Percentiles rank a stretch among this genome's conserved stretches.
Evolutionary conservation across 768 basidiomycete genomes (phyloP).

Genomic region (Tylopilus subfusipes): DNA sequence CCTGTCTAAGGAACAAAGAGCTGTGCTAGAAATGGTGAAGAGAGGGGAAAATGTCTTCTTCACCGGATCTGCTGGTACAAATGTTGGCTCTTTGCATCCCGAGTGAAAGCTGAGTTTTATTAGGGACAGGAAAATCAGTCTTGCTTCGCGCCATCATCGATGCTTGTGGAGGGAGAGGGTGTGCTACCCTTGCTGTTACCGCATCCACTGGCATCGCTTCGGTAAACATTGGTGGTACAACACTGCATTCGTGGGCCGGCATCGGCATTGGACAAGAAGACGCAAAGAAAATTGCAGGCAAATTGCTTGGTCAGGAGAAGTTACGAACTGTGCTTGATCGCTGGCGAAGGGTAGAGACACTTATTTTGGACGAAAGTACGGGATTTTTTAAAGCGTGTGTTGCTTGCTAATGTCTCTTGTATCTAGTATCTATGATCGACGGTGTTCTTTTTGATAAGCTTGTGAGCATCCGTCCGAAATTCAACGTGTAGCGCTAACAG

Average conservation of each 20-base stretch:
- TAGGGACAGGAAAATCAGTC: constrained; percentile 83
- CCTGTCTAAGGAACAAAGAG: constrained; percentile 52
- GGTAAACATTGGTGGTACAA: constrained; percentile 77
- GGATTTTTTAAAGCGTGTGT: neutral
- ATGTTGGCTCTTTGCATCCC: neutral
- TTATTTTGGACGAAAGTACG: constrained; percentile 86
- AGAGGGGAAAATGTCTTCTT: constrained; percentile 72
- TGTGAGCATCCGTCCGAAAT: constrained; percentile 37
- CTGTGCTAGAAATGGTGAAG: constrained; percentile 51
- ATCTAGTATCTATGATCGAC: constrained; percentile 85
- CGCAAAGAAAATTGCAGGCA: constrained; percentile 49
- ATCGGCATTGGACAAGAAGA: constrained; percentile 68
- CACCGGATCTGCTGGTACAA: constrained; percentile 73
- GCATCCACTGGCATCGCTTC: constrained; percentile 80
- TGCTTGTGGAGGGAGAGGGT: constrained; percentile 36
- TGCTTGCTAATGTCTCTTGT: neutral
- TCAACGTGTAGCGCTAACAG: constrained; percentile 33
- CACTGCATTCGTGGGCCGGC: constrained; percentile 81
- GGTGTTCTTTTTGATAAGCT: constrained; percentile 79
- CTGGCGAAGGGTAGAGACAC: constrained; percentile 59
- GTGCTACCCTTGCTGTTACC: constrained; percentile 59
- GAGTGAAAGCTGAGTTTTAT: constrained; percentile 1
- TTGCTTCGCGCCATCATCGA: constrained; percentile 72
- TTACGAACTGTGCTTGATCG: constrained; percentile 44
- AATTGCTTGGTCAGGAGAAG: constrained; percentile 44